Conservation (phyloP, 805 yeast genomes). For the Crinitomyces ghanaensis region DNA sequence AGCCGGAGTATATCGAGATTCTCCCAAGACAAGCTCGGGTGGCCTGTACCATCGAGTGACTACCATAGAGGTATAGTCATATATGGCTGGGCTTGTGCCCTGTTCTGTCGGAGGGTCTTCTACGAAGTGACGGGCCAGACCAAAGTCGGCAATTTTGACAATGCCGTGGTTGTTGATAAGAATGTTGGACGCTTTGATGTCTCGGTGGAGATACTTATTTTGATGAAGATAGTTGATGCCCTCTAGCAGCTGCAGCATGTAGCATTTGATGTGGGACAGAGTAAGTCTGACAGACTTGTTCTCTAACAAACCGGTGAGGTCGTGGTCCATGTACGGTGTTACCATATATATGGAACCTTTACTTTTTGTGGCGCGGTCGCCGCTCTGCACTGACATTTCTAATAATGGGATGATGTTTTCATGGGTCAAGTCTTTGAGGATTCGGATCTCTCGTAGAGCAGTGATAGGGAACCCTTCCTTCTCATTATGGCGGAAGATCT, state of each 20-base stretch:
- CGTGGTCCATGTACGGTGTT: constrained; percentile 85
- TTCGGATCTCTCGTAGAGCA: constrained; percentile 83
- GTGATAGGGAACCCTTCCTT: constrained; percentile 83
- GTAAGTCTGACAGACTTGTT: constrained; percentile 56
- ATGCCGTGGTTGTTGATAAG: constrained; percentile 65
- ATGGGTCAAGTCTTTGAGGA: constrained; percentile 60
- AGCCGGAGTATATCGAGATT: constrained; percentile 78
- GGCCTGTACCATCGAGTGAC: constrained; percentile 98
- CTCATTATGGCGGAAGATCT: constrained; percentile 63
- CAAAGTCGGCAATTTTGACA: constrained; percentile 90
- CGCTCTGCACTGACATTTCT: constrained; percentile 60
- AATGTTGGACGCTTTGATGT: constrained; percentile 93
- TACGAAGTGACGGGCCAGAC: constrained; percentile 68
- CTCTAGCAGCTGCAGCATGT: constrained; percentile 62
- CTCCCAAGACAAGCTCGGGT: constrained; percentile 84
- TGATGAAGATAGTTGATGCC: constrained; percentile 78
- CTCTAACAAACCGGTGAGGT: constrained; percentile 78
- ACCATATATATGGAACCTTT: constrained; percentile 62
- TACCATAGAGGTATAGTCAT: constrained; percentile 52
- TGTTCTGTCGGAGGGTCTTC: constrained; percentile 47
- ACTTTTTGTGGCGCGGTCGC: constrained; percentile 19
- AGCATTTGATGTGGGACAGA: constrained; percentile 66
- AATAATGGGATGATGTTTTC: constrained; percentile 62
- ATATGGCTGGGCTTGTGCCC: constrained; percentile 33
- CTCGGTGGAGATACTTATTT: constrained; percentile 61